phyloP scores from a whole-genome alignment of 2,329 filamentous ascomycete species.

The Drechslerella dactyloides region DNA sequence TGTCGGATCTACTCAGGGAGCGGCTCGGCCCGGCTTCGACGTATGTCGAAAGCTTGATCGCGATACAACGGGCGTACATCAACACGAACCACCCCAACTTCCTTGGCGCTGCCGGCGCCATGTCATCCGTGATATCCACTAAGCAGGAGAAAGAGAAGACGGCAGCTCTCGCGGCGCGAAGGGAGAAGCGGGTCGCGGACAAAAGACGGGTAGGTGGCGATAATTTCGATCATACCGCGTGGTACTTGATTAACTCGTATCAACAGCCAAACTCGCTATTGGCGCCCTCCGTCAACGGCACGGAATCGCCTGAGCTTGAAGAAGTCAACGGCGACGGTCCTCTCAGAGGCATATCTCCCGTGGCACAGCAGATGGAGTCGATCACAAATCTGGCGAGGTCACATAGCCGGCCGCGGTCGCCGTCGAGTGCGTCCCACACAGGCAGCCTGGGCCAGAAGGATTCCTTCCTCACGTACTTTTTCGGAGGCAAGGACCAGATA shows the following conservation, averaged over 20 bases:
- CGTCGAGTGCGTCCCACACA: constrained; percentile 42
- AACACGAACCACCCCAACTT: constrained; percentile 99
- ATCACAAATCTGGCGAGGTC: constrained; percentile 59
- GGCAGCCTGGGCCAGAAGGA: constrained; percentile 65
- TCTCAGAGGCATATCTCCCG: constrained; percentile 38
- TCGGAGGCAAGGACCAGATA: constrained; percentile 82
- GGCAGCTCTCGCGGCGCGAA: constrained; percentile 77
- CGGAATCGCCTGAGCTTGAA: constrained; percentile 69
- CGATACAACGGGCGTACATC: constrained; percentile 97
- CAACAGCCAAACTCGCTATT: constrained; percentile 52
- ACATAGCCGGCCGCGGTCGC: constrained; percentile 65
- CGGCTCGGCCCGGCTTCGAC: constrained; percentile 83
- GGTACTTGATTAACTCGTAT: background rate
- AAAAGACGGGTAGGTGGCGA: constrained; percentile 45
- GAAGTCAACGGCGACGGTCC: constrained; percentile 61
- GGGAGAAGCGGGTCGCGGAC: constrained; percentile 75
- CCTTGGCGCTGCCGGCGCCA: constrained; percentile 91
- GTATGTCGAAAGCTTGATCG: constrained; percentile 95
- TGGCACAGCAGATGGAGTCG: constrained; percentile 49
- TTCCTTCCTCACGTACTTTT: constrained; percentile 98
- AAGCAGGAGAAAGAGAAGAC: constrained; percentile 93
- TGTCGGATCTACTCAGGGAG: constrained; percentile 92
- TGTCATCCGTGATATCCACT: constrained; percentile 93
- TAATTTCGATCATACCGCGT: background rate
- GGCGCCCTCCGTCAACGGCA: constrained; percentile 69